These are phyloP conservation scores for Arachis hypogaea DNA, from an alignment of 306 rosid genomes.

Conservation along the genomic window DNA sequence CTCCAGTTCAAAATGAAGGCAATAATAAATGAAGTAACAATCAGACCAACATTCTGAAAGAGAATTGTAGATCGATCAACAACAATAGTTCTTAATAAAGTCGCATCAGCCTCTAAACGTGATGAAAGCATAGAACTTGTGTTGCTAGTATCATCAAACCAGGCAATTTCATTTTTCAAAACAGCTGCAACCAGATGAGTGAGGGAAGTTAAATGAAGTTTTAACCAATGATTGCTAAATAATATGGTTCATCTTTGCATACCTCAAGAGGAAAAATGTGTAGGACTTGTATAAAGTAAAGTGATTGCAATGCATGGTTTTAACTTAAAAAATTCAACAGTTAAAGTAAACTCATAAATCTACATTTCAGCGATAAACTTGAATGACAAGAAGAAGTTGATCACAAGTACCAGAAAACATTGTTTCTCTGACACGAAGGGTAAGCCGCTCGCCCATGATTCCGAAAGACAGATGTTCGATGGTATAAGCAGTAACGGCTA, in stretches of 20 bases:
- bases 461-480: slow-evolving; percentile 81
- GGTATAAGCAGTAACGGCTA: slow-evolving; percentile 70
- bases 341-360: neutral
- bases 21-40: slow-evolving; percentile 71
- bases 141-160: slow-evolving; percentile 85
- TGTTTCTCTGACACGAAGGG: slow-evolving; percentile 76
- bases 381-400: slow-evolving; percentile 3
- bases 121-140: slow-evolving; percentile 89
- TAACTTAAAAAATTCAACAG: neutral
- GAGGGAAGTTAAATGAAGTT: slow-evolving; percentile 19
- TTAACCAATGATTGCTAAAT: neutral
- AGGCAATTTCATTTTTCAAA: slow-evolving; percentile 83
- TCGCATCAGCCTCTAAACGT: slow-evolving; percentile 81
- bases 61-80: slow-evolving; percentile 86
- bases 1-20: slow-evolving; percentile 90
- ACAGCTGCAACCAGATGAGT: slow-evolving; percentile 57
- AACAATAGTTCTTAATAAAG: slow-evolving; percentile 69
- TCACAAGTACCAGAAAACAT: slow-evolving; percentile 72
- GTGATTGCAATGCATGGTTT: neutral
- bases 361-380: neutral
- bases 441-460: slow-evolving; percentile 90
- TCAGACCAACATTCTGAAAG: slow-evolving; percentile 75
- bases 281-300: neutral
- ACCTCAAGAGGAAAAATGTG: neutral
- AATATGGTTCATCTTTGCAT: neutral